These are phyloP conservation scores for Discostella pseudostelligera DNA, from an alignment of 108 stramenopile species.

Conservation along the genomic window DNA sequence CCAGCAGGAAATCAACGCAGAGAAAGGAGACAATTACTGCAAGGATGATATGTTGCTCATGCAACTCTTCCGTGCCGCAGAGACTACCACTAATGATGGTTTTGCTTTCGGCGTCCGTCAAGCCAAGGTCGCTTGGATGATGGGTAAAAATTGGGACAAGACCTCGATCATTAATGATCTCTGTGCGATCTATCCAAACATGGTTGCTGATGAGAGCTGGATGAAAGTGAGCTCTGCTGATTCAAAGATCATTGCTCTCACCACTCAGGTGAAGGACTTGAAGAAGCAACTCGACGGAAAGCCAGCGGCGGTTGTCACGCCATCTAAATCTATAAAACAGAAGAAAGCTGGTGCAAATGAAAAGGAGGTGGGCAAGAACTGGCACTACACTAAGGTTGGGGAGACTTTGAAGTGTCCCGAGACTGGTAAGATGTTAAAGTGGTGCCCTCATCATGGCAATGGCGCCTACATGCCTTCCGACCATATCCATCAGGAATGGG, in stretches of 20 bases:
- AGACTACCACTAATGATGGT: neutral
- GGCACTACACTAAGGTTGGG: neutral
- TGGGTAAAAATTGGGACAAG: neutral
- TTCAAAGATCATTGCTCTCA: conserved; percentile 14
- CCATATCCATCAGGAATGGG: conserved; percentile 15
- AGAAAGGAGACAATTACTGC: conserved; percentile 2
- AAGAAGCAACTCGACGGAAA: neutral
- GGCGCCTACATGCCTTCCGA: conserved; percentile 15
- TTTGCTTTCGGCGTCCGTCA: neutral
- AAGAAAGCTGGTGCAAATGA: neutral
- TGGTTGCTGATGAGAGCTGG: conserved; percentile 6
- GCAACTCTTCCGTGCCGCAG: conserved; percentile 13
- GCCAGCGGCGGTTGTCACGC: too few species aligned
- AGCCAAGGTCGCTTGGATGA: neutral
- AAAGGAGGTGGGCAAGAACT: neutral
- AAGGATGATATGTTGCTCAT: conserved; percentile 9
- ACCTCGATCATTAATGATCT: conserved; percentile 1
- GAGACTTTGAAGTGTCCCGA: neutral
- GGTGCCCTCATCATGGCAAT: conserved; percentile 8
- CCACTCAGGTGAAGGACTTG: neutral
- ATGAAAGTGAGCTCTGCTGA: neutral
- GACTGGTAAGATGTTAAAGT: neutral
- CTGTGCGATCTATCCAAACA: neutral
- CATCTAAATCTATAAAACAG: too few species aligned
- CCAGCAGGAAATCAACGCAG: conserved; percentile 4